These are phyloP conservation scores for Lepidium sativum DNA, from an alignment of 345 rosid genomes.

Conservation along the genomic window DNA sequence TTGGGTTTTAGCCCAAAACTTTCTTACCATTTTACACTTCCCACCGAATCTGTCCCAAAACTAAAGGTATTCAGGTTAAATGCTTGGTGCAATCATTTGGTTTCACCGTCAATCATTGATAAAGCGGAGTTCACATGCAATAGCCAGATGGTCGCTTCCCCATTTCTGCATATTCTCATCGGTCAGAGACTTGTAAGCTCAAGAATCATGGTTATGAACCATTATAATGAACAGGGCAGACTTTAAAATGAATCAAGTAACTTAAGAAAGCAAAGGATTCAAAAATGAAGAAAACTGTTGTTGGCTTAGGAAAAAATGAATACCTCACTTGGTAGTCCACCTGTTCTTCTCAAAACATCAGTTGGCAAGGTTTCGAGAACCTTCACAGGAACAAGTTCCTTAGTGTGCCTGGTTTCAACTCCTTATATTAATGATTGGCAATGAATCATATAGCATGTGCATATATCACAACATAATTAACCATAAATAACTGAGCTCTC, in stretches of 20 bases:
- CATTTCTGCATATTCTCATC: slow-evolving; percentile 46
- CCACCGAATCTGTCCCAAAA: not conserved
- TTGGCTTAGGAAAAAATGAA: not conserved
- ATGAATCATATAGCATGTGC: not conserved
- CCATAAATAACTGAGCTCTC: slow-evolving; percentile 9
- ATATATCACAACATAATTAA: slow-evolving; percentile 5
- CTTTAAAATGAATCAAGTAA: not conserved
- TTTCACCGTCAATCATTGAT: slow-evolving; percentile 21
- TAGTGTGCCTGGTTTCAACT: slow-evolving; percentile 55
- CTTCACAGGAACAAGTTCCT: slow-evolving; percentile 64
- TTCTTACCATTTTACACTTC: not conserved
- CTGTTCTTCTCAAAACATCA: slow-evolving; percentile 46
- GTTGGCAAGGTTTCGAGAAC: slow-evolving; percentile 86
- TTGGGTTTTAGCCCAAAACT: not conserved
- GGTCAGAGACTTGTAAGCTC: not conserved
- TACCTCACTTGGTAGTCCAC: slow-evolving; percentile 84
- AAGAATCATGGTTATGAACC: not conserved
- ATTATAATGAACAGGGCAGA: not conserved
- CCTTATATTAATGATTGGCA: slow-evolving; percentile 4
- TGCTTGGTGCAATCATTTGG: not conserved
- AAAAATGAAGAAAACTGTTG: not conserved
- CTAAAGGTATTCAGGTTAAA: not conserved
- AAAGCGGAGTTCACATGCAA: slow-evolving; percentile 80
- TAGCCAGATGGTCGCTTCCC: slow-evolving; percentile 98
- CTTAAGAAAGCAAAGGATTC: not conserved